Evolutionary conservation across 305 asterid genomes (phyloP).

Genomic region (Petunia hybrid): DNA sequence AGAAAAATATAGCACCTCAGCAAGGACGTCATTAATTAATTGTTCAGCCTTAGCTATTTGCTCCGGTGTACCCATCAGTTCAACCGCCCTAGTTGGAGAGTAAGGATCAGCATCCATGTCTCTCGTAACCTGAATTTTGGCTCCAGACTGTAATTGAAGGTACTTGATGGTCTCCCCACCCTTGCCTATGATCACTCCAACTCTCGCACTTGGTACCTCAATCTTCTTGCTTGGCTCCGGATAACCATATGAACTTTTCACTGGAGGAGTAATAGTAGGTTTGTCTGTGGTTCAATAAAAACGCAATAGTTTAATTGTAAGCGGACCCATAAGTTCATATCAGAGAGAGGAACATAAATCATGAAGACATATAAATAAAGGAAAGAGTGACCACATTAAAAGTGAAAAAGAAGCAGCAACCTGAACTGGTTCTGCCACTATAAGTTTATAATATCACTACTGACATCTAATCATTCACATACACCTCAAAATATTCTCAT

Average conservation of each 20-base stretch:
- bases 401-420: neutral
- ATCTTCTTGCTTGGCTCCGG: slow-evolving; percentile 66
- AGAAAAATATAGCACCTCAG: slow-evolving; percentile 61
- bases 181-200: slow-evolving; percentile 80
- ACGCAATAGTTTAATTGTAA: too few relatives aligned
- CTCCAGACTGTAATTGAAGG: slow-evolving; percentile 79
- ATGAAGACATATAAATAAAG: neutral
- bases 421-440: neutral
- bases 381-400: neutral
- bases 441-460: neutral
- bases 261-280: slow-evolving; percentile 50
- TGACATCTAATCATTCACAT: neutral
- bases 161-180: slow-evolving; percentile 82
- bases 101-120: slow-evolving; percentile 87
- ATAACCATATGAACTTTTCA: slow-evolving; percentile 59
- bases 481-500: neutral
- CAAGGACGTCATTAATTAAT: slow-evolving; percentile 74
- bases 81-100: slow-evolving; percentile 76
- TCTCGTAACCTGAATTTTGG: slow-evolving; percentile 90
- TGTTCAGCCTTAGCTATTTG: slow-evolving; percentile 84
- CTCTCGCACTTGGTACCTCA: slow-evolving; percentile 82
- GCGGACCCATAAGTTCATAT: neutral
- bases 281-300: too few relatives aligned
- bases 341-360: neutral
- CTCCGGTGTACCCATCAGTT: slow-evolving; percentile 88